Evolutionary conservation across 495 filamentous ascomycete species (phyloP), one percentile per base, ranked within the genome.

Genomic region (Pyronema omphalodes): DNA sequence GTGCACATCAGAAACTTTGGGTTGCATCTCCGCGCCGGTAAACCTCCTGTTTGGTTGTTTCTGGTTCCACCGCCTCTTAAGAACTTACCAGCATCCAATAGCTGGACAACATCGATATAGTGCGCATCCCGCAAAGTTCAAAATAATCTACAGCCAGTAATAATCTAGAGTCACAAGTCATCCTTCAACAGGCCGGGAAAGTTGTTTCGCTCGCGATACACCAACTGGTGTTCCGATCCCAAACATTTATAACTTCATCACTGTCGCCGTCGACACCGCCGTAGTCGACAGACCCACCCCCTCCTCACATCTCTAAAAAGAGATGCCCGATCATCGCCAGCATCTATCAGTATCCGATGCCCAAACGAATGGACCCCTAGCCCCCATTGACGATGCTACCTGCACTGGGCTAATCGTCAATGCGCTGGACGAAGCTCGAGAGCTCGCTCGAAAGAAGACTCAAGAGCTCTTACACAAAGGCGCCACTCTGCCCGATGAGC

Each of bases 351-450:
- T 43, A 37, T 43, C 50, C 19, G 50, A 8, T 19, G 9, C 50
- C n/a, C 35, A 18, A 52, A 50, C 9, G 23, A 51, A 51, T 41
- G 57, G 57, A n/a, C 57, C 53, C 9, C 54, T 51, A 15, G 43
- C 51, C 9, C 61, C 61, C 36, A 59, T 64, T 49, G 60, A 64
- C 48, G 55, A 63, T 47, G 41, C 60, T 17, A 45, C 61, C 7
- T 64, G 61, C 36, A 56, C 60, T 47, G 48, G 60, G 9, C 60
- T 64, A 34, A 57, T 63, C 41, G 48, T 52, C 34, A 56, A 49
- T 39, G 57, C 61, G 14, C 54, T 64, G 37, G 50, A 43, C 33
- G 52, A 52, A 44, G 61, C 61, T 36, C 59, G 59, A 34, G 60
- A 60, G 34, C 44, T 60, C 45, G 33, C 37, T 35, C 40, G 37